Evolutionary conservation across 768 basidiomycete species (phyloP).

Genomic region (Trametopsis cervina): DNA sequence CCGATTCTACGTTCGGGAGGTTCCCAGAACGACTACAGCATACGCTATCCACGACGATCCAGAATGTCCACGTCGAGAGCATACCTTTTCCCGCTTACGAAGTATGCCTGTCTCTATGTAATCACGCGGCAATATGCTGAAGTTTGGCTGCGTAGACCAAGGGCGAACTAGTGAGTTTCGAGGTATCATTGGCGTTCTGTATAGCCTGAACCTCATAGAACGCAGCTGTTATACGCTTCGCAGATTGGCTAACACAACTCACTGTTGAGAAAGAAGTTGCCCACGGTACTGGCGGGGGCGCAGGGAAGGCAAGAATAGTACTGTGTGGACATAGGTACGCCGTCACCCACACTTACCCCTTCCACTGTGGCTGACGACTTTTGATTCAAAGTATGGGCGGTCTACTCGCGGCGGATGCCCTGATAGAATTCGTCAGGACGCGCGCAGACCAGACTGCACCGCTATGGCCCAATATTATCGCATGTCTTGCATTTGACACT

Average conservation of each 20-base stretch:
- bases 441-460: constrained; percentile 59
- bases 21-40: constrained; percentile 82
- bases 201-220: constrained; percentile 35
- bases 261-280: constrained; percentile 82
- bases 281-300: constrained; percentile 68
- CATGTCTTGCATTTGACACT: constrained; percentile 83
- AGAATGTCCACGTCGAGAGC: constrained; percentile 54
- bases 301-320: constrained; percentile 65
- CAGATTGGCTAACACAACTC: constrained; percentile 88
- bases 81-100: constrained; percentile 88
- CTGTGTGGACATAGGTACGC: constrained; percentile 82
- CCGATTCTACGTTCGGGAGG: constrained; percentile 63
- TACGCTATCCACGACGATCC: constrained; percentile 59
- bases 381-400: constrained; percentile 75
- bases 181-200: neutral
- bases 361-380: neutral
- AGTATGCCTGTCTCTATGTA: constrained; percentile 32
- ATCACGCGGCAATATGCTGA: neutral
- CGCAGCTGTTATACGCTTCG: constrained; percentile 77
- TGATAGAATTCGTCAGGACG: constrained; percentile 63
- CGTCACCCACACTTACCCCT: constrained; percentile 9
- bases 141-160: constrained; percentile 54
- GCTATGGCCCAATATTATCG: constrained; percentile 86
- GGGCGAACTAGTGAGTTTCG: constrained; percentile 63
- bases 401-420: constrained; percentile 76